Conservation (phyloP, 2,329 filamentous ascomycete genomes). For the Chrysoporthe cubensis region DNA sequence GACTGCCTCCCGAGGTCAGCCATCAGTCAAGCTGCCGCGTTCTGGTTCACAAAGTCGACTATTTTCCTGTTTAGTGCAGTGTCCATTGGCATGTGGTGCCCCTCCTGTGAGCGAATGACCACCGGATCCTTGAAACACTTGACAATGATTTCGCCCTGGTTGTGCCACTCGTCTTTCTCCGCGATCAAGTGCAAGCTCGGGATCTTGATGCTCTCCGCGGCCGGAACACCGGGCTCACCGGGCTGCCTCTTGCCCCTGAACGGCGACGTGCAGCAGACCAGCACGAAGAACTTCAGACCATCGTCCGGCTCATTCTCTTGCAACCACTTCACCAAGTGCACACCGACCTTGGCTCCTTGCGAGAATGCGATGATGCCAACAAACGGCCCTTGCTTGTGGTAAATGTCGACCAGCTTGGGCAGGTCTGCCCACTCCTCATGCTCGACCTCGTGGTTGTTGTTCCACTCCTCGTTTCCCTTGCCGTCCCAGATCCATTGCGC, state of each 20-base stretch:
- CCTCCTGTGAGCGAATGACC: conserved; percentile 20
- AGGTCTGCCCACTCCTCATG: conserved; percentile 76
- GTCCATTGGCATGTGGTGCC: conserved; percentile 23
- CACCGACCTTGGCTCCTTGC: conserved; percentile 20
- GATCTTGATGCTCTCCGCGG: conserved; percentile 17
- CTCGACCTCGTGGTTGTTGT: conserved; percentile 56
- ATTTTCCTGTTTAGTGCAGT: conserved; percentile 15
- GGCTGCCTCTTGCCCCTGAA: conserved; percentile 22
- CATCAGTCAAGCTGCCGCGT: conserved; percentile 4
- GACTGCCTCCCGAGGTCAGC: not conserved
- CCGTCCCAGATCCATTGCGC: conserved; percentile 24
- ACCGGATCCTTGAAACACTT: conserved; percentile 22
- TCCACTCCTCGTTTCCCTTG: conserved; percentile 21
- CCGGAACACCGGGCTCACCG: conserved; percentile 17
- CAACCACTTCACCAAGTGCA: conserved; percentile 24
- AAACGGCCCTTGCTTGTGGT: conserved; percentile 21
- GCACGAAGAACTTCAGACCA: conserved; percentile 18
- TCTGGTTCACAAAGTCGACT: conserved; percentile 11
- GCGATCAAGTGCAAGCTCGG: conserved; percentile 23
- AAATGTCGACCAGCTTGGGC: conserved; percentile 74
- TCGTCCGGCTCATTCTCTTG: conserved; percentile 22
- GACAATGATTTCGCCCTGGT: conserved; percentile 22
- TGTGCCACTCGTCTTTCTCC: conserved; percentile 23
- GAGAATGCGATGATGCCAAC: conserved; percentile 22
- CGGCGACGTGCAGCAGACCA: conserved; percentile 21